phyloP scores from a whole-genome alignment of 768 basidiomycete genomes.

The Phlegmacium glaucopus region DNA sequence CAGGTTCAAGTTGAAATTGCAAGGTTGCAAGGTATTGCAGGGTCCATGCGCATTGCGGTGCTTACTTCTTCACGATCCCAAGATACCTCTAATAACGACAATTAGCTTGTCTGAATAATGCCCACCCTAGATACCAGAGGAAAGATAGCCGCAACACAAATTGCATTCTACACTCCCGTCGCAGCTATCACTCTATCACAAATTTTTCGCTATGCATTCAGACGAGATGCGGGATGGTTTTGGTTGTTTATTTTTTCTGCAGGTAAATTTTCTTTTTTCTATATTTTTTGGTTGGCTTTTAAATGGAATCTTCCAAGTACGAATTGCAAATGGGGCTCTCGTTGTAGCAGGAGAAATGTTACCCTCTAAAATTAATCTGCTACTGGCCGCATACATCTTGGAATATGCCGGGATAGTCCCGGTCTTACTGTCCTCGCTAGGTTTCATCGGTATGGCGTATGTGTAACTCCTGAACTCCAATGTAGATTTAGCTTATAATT shows the following conservation, averaged over 20 bases:
- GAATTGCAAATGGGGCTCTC: conserved; percentile 54
- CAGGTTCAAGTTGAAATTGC: conserved; percentile 8
- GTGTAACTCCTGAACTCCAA: conserved; percentile 13
- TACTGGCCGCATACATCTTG: conserved; percentile 50
- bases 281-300: background rate
- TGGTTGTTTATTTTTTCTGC: conserved; percentile 59
- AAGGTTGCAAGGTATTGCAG: background rate
- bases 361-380: conserved; percentile 39
- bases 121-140: conserved; percentile 39
- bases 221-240: conserved; percentile 64
- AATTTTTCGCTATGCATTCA: conserved; percentile 50
- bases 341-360: conserved; percentile 50
- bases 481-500: conserved; percentile 6
- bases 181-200: conserved; percentile 42
- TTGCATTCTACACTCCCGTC: conserved; percentile 60
- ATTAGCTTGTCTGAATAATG: conserved; percentile 28
- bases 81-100: conserved; percentile 18
- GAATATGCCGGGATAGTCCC: conserved; percentile 40
- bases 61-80: conserved; percentile 16
- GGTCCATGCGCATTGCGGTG: background rate
- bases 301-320: conserved; percentile 34
- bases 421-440: conserved; percentile 40
- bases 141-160: conserved; percentile 55
- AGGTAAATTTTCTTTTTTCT: conserved; percentile 34
- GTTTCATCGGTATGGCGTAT: conserved; percentile 51